Percentiles rank a stretch among this genome's conserved stretches.
phyloP scores from a whole-genome alignment of 176 grass and related monocot genomes.

The Elaeis guineensis region DNA sequence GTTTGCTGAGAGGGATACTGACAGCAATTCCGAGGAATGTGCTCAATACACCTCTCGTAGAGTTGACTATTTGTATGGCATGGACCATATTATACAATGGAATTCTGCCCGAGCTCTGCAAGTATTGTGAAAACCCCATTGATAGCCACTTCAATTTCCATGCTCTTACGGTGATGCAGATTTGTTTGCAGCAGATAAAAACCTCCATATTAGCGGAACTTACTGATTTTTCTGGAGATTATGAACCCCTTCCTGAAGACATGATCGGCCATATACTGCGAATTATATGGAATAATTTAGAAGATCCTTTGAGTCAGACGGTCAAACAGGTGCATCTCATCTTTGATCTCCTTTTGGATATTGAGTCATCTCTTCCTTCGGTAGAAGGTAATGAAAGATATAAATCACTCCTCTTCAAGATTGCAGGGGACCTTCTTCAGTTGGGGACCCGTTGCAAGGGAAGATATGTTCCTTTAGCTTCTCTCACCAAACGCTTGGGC shows the following conservation, averaged over 20 bases:
- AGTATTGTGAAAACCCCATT: constrained; percentile 83
- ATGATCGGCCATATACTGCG: constrained; percentile 45
- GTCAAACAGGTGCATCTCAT: constrained; percentile 97
- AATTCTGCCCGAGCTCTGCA: constrained; percentile 77
- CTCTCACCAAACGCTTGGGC: constrained; percentile 80
- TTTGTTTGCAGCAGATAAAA: constrained; percentile 98
- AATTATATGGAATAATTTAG: constrained; percentile 96
- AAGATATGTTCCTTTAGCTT: constrained; percentile 83
- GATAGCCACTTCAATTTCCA: constrained; percentile 99
- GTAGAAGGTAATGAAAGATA: constrained; percentile 25
- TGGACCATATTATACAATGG: constrained; percentile 93
- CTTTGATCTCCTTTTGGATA: constrained; percentile 96
- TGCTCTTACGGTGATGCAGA: constrained; percentile 92
- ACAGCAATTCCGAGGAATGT: constrained; percentile 70
- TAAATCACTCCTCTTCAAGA: constrained; percentile 47
- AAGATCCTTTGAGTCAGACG: constrained; percentile 94
- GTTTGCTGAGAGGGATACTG: constrained; percentile 88
- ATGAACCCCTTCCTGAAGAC: constrained; percentile 49
- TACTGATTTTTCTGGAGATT: constrained; percentile 58
- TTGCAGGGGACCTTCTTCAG: constrained; percentile 64
- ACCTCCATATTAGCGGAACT: constrained; percentile 54
- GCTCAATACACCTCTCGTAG: constrained; percentile 39
- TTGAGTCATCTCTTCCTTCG: constrained; percentile 50
- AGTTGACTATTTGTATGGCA: constrained; percentile 25
- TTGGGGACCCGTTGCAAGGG: constrained; percentile 79